Evolutionary conservation across 306 rosid species (phyloP).

Genomic region (Fragaria ananassa): DNA sequence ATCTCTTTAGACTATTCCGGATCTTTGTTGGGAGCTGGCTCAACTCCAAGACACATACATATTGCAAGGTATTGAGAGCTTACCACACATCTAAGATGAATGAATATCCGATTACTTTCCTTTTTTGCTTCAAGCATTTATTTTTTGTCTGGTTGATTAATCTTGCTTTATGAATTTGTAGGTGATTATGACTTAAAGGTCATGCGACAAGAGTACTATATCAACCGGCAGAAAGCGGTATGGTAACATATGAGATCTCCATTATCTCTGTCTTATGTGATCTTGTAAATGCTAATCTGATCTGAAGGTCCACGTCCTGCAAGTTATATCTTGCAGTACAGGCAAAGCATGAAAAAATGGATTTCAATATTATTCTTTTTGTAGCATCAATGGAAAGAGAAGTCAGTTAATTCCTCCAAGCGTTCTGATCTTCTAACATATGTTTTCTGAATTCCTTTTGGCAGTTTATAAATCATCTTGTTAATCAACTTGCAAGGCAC

Average conservation of each 20-base stretch:
- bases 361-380: slow-evolving; percentile 1
- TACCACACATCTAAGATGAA: slow-evolving; percentile 15
- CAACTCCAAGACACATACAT: slow-evolving; percentile 97
- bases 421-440: slow-evolving; percentile 16
- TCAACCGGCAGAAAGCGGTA: slow-evolving; percentile 87
- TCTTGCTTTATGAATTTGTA: slow-evolving; percentile 35
- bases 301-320: slow-evolving; percentile 4
- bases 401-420: slow-evolving; percentile 1
- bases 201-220: slow-evolving; percentile 95
- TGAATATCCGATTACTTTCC: not conserved
- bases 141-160: slow-evolving; percentile 16
- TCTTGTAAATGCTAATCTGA: slow-evolving; percentile 3
- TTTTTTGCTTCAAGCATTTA: slow-evolving; percentile 8
- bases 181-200: slow-evolving; percentile 99
- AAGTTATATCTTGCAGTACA: not conserved
- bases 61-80: slow-evolving; percentile 62
- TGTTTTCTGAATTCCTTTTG: slow-evolving; percentile 28
- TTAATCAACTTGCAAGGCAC: slow-evolving; percentile 93
- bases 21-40: slow-evolving; percentile 96
- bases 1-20: slow-evolving; percentile 71
- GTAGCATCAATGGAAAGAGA: not conserved
- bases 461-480: slow-evolving; percentile 94
- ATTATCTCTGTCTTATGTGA: slow-evolving; percentile 9
- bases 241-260: slow-evolving; percentile 17
- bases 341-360: not conserved